phyloP scores from a whole-genome alignment of 805 yeast genomes.

The Schizosaccharomyces cryophilus region DNA sequence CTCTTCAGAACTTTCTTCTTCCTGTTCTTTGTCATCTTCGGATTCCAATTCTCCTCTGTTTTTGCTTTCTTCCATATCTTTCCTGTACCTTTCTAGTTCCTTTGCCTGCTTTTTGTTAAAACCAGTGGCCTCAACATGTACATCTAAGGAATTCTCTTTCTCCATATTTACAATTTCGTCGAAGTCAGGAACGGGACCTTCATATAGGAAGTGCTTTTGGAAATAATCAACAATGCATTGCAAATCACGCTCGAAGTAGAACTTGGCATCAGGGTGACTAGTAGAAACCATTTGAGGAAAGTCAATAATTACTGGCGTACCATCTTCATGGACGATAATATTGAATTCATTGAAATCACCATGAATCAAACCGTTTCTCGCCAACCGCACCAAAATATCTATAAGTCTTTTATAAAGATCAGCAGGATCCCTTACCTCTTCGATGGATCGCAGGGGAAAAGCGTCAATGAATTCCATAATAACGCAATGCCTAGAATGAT shows the following conservation, averaged over 20 bases:
- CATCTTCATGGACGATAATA: slow-evolving; percentile 48
- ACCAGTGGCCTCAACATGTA: slow-evolving; percentile 83
- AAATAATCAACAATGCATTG: slow-evolving; percentile 72
- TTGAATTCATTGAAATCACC: slow-evolving; percentile 96
- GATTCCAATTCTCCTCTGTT: background rate
- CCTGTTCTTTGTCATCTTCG: background rate
- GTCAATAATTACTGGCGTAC: slow-evolving; percentile 53
- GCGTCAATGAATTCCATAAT: slow-evolving; percentile 82
- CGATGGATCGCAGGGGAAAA: slow-evolving; percentile 40
- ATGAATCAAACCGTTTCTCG: slow-evolving; percentile 73
- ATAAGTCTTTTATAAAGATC: slow-evolving; percentile 62
- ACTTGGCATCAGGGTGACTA: slow-evolving; percentile 70
- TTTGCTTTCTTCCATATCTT: slow-evolving; percentile 1
- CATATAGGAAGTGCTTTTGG: slow-evolving; percentile 48
- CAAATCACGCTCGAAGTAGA: slow-evolving; percentile 77
- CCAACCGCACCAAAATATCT: slow-evolving; percentile 65
- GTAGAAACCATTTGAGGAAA: slow-evolving; percentile 95
- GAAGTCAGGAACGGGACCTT: slow-evolving; percentile 65
- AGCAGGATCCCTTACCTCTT: slow-evolving; percentile 24
- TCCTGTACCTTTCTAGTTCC: slow-evolving; percentile 8
- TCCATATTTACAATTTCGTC: slow-evolving; percentile 33
- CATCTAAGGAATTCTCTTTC: slow-evolving; percentile 48
- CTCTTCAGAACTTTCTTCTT: background rate
- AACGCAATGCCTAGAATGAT: slow-evolving; percentile 73
- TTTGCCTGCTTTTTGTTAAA: slow-evolving; percentile 21